phyloP scores from a whole-genome alignment of 768 basidiomycete species.

The Leccinum subgranulosum region DNA sequence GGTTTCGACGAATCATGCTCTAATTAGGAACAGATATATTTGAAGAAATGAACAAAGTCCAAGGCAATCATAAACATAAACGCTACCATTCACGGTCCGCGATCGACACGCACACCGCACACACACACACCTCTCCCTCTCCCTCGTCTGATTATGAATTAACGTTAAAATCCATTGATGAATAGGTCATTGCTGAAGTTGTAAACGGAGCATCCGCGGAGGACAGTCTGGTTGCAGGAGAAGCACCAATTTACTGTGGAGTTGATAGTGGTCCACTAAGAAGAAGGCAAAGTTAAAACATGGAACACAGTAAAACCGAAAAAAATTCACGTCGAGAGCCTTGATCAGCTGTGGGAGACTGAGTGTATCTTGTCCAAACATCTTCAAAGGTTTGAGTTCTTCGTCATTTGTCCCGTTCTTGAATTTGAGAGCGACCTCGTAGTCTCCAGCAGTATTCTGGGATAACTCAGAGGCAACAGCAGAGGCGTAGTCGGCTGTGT shows the following conservation, averaged over 20 bases:
- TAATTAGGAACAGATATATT: not conserved
- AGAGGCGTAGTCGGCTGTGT: slow-evolving; percentile 67
- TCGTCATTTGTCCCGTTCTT: slow-evolving; percentile 66
- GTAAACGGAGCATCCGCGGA: slow-evolving; percentile 31
- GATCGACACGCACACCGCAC: too few species aligned
- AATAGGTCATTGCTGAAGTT: slow-evolving; percentile 29
- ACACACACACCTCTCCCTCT: too few species aligned
- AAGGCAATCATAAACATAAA: not conserved
- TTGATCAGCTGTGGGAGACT: slow-evolving; percentile 17
- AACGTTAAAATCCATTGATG: slow-evolving; percentile 26
- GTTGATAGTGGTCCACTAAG: slow-evolving; percentile 28
- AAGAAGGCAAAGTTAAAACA: not conserved
- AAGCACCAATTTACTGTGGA: slow-evolving; percentile 33
- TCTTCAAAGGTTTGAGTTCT: slow-evolving; percentile 58
- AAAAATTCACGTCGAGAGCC: slow-evolving; percentile 16
- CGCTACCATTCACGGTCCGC: not conserved
- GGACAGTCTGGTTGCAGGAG: slow-evolving; percentile 32
- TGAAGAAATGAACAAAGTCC: not conserved
- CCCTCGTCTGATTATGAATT: not conserved
- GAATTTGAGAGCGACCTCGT: slow-evolving; percentile 76
- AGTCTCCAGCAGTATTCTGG: slow-evolving; percentile 60
- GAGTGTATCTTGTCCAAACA: slow-evolving; percentile 49
- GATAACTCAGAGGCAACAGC: slow-evolving; percentile 70
- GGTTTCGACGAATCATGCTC: not conserved
- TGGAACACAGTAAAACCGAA: not conserved